Percentiles rank a stretch among this genome's conserved stretches.
These are phyloP conservation scores for Fragaria ananassa DNA, from an alignment of 306 rosid genomes.

Conservation along the genomic window DNA sequence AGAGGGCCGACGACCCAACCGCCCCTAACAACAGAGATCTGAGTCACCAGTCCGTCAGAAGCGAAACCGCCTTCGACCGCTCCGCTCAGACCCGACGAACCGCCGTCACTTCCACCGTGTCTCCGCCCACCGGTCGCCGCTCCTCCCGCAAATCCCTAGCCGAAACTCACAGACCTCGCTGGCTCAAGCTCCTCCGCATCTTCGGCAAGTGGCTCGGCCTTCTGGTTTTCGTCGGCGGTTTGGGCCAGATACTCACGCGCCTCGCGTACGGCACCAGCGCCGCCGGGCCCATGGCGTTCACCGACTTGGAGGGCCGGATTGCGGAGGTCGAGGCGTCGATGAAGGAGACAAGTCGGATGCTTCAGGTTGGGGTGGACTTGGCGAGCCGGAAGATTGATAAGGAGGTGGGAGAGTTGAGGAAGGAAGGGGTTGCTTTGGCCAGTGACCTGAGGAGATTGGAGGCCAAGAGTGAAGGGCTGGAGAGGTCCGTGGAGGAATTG, in stretches of 20 bases:
- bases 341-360: conserved; percentile 61
- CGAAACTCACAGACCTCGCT: conserved; percentile 52
- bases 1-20: conserved; percentile 4
- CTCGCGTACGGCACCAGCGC: conserved; percentile 30
- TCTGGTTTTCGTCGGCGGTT: conserved; percentile 44
- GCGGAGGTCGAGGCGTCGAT: conserved; percentile 62
- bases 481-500: conserved; percentile 53
- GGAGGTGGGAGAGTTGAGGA: conserved; percentile 59
- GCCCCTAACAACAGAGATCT: conserved; percentile 43
- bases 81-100: conserved; percentile 43
- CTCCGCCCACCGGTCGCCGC: conserved; percentile 37
- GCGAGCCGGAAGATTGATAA: conserved; percentile 69
- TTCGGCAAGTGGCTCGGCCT: conserved; percentile 55
- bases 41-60: conserved; percentile 67
- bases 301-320: conserved; percentile 71
- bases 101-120: conserved; percentile 35
- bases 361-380: conserved; percentile 79
- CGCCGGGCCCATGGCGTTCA: conserved; percentile 44
- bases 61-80: conserved; percentile 42
- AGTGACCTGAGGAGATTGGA: conserved; percentile 52
- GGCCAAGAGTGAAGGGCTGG: conserved; percentile 48
- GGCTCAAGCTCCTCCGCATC: conserved; percentile 60
- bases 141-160: conserved; percentile 34
- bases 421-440: conserved; percentile 47
- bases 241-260: conserved; percentile 56